Conservation (phyloP, 345 rosid species). For the Salix caprea region DNA sequence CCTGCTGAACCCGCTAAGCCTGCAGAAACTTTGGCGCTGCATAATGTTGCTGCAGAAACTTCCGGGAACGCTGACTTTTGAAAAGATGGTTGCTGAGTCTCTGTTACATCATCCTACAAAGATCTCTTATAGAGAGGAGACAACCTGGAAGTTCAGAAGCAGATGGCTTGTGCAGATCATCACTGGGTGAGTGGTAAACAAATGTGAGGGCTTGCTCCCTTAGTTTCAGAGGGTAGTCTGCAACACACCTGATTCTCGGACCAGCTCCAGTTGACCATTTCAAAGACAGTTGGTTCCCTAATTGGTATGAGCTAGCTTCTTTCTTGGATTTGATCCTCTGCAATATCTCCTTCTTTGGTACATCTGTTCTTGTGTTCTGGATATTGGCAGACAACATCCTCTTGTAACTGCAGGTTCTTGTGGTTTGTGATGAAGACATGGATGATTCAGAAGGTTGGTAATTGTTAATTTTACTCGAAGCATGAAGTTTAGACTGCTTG, state of each 20-base stretch:
- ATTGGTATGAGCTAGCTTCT: conserved; percentile 51
- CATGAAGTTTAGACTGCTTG: too few relatives aligned
- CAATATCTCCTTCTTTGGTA: conserved; percentile 51
- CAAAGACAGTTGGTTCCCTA: conserved; percentile 69
- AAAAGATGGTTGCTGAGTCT: not conserved
- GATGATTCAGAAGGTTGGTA: too few relatives aligned
- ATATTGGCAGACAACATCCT: conserved; percentile 81
- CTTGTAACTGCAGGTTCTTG: conserved; percentile 24
- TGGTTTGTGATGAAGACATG: too few relatives aligned
- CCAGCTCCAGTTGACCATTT: conserved; percentile 92
- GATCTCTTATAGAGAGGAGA: not conserved
- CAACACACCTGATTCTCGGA: conserved; percentile 84
- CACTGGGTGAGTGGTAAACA: conserved; percentile 60
- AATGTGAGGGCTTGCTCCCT: conserved; percentile 79
- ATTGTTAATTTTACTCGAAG: too few relatives aligned
- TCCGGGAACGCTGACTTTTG: not conserved
- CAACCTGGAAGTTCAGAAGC: not conserved
- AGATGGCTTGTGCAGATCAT: not conserved
- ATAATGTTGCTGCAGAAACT: not conserved
- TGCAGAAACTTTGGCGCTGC: conserved; percentile 30
- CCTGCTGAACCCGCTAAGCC: conserved; percentile 27
- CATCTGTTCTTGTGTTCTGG: conserved; percentile 60
- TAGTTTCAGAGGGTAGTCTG: conserved; percentile 74
- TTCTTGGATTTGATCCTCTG: conserved; percentile 84
- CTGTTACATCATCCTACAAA: not conserved